A percentile compares a stretch with the other conserved stretches of the same genome.
phyloP scores from a whole-genome alignment of 1,284 basidiomycete species.

The Ganoderma boninense region DNA sequence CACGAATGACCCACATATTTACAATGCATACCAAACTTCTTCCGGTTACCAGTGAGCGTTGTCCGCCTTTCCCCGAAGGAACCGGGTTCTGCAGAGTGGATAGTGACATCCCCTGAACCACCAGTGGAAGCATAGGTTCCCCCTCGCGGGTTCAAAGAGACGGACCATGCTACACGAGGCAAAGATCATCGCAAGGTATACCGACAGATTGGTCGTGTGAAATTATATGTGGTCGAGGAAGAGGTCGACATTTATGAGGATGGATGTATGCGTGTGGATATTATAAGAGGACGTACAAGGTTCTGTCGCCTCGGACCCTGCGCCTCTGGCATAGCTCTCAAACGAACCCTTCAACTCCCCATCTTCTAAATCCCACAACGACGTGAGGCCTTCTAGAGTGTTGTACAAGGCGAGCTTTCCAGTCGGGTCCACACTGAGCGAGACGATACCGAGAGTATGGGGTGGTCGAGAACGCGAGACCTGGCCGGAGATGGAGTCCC shows the following conservation, averaged over 20 bases:
- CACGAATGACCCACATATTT: slow-evolving; percentile 67
- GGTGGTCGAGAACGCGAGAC: slow-evolving; percentile 67
- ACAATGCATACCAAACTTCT: slow-evolving; percentile 85
- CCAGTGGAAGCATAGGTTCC: slow-evolving; percentile 83
- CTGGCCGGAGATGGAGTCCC: slow-evolving; percentile 71
- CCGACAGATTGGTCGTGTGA: not conserved
- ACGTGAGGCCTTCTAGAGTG: slow-evolving; percentile 82
- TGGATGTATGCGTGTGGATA: not conserved
- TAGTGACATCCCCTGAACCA: slow-evolving; percentile 73
- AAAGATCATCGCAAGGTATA: too few species aligned
- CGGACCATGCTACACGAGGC: slow-evolving; percentile 78
- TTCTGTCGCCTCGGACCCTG: slow-evolving; percentile 60
- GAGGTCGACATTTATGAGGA: slow-evolving; percentile 21
- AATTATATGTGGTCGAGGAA: not conserved
- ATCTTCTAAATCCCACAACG: slow-evolving; percentile 71
- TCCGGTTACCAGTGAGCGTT: slow-evolving; percentile 72
- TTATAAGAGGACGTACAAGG: slow-evolving; percentile 62
- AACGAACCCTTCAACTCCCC: slow-evolving; percentile 67
- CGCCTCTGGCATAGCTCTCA: slow-evolving; percentile 73
- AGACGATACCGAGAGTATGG: slow-evolving; percentile 80
- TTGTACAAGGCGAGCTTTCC: slow-evolving; percentile 77
- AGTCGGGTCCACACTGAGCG: slow-evolving; percentile 70
- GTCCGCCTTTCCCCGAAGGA: slow-evolving; percentile 69
- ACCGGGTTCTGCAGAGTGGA: slow-evolving; percentile 67
- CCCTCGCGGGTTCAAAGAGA: slow-evolving; percentile 78